Evolutionary conservation across 768 basidiomycete species (phyloP), one percentile per base, ranked within the genome.

Genomic region (Cubamyces sp.): DNA sequence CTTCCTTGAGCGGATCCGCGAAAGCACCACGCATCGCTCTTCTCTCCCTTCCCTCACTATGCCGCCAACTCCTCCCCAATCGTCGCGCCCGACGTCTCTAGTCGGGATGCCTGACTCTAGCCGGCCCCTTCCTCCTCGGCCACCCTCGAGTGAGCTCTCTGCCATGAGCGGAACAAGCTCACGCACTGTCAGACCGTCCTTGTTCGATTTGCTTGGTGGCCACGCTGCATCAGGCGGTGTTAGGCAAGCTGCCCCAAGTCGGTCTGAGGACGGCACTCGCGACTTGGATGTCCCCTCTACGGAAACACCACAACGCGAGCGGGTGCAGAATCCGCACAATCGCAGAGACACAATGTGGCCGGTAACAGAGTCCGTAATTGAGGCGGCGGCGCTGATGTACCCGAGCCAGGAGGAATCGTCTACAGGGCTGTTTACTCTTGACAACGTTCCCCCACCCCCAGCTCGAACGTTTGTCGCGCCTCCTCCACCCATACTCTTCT

Each of bases 1-100:
- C 12, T 60, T 72, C 37, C 62, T 72, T 18, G 68, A 69, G 14
- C 71, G 69, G 26, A 65, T 72, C 16, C 65, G 68, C 19, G 71
- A 69, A 54, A 62, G 67, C 14, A 67, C 64, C 5, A 61, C 37
- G 40, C 55, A 55, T 28, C 57, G 54, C 4, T 55, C 59, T 18
- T 56, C 51, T 3, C 23, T 34, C 51, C 43, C 46, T 30, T 46
- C 59, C 37, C 72, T 70, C 54, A 25, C 47, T 9, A 34, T 60
- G 54, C 63, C 63, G 5, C 63, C 59, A 1, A 64, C 63, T 0
- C 63, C 63, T 16, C 63, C 63, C 3, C 49, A 30, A 1, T 64
- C 63, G 19, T 64, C 63, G 19, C 47, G 63, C 8, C 63, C 63
- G 2, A 60, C 54, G 4, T 64, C 63, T 4, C 43, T 60, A 5